Evolutionary conservation across 352 stramenopile genomes (phyloP).

Genomic region (Aphanomyces astaci): DNA sequence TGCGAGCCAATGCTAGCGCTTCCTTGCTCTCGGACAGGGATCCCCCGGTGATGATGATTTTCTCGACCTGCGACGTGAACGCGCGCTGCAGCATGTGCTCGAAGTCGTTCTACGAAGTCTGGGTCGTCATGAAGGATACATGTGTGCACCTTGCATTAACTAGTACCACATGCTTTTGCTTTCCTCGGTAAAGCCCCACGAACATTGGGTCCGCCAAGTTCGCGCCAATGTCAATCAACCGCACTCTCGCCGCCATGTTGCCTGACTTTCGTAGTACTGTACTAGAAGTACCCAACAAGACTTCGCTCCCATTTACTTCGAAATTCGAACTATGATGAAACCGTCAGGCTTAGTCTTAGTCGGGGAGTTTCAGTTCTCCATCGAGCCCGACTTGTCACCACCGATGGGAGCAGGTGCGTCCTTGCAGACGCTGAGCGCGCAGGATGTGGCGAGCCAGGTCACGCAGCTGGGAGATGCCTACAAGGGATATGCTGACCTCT

Average conservation of each 20-base stretch:
- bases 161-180: slow-evolving; percentile 80
- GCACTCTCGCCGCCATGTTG: neutral
- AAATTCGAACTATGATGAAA: too few species aligned
- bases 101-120: slow-evolving; percentile 62
- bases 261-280: too few species aligned
- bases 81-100: slow-evolving; percentile 80
- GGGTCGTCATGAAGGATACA: neutral
- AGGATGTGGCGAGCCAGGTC: neutral
- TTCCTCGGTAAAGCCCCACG: slow-evolving; percentile 82
- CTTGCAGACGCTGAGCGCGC: neutral
- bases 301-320: too few species aligned
- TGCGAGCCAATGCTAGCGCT: slow-evolving; percentile 29
- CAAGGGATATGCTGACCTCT: neutral
- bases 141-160: too few species aligned
- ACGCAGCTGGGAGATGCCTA: neutral
- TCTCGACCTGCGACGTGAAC: slow-evolving; percentile 70
- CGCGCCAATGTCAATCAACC: slow-evolving; percentile 89
- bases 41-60: slow-evolving; percentile 84
- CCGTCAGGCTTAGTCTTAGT: too few species aligned
- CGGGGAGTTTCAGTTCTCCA: too few species aligned
- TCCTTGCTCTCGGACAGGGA: slow-evolving; percentile 30
- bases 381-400: too few species aligned
- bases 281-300: too few species aligned
- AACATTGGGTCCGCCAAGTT: slow-evolving; percentile 93
- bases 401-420: slow-evolving; percentile 8